phyloP scores from a whole-genome alignment of 345 rosid genomes.

The Gossypium bickii region DNA sequence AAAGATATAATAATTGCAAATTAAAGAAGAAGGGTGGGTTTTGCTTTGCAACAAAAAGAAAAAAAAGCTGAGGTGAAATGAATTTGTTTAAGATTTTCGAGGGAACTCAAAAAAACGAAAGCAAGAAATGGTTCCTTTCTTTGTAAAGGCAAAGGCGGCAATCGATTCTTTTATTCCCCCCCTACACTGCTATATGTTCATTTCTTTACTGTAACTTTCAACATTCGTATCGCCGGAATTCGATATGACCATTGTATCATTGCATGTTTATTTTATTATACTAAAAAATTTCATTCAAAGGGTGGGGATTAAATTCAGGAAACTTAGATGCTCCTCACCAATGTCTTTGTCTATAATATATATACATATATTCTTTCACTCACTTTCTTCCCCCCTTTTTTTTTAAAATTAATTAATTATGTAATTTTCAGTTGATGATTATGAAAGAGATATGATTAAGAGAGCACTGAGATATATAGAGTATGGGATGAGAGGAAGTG shows the following conservation, averaged over 20 bases:
- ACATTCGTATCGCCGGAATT: constrained; percentile 51
- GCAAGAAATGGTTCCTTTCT: neutral
- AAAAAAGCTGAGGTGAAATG: constrained; percentile 1
- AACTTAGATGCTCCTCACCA: constrained; percentile 11
- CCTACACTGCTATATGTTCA: neutral
- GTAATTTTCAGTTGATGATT: constrained; percentile 3
- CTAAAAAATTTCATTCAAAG: constrained; percentile 24
- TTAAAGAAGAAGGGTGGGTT: constrained; percentile 1
- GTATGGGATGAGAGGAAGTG: neutral
- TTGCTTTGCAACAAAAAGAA: neutral
- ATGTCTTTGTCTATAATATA: neutral
- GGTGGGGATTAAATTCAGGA: constrained; percentile 15
- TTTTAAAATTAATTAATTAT: neutral
- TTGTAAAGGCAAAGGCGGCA: constrained; percentile 7
- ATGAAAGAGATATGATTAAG: constrained; percentile 33
- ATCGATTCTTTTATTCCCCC: constrained; percentile 30
- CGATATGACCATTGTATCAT: constrained; percentile 33
- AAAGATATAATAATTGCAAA: neutral
- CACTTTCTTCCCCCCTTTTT: neutral
- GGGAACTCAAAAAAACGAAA: constrained; percentile 8
- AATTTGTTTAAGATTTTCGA: neutral
- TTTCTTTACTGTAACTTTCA: constrained; percentile 27
- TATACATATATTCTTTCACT: neutral
- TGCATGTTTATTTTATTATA: neutral
- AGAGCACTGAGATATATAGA: neutral